Conservation (phyloP, 1,284 basidiomycete genomes). For the Cutaneotrichosporon mucoides region DNA sequence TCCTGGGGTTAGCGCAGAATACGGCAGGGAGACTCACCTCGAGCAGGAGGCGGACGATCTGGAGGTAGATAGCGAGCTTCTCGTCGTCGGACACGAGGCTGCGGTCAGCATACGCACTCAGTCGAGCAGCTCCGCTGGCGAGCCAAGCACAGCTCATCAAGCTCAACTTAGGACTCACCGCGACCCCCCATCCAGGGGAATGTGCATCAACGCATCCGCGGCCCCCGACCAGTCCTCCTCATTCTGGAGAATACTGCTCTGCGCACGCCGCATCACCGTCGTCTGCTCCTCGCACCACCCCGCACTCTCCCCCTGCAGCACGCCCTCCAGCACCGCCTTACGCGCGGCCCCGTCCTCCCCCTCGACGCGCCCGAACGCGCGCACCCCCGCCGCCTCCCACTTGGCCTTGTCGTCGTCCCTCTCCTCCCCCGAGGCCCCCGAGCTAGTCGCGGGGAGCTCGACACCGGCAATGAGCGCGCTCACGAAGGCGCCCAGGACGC, state of each 20-base stretch:
- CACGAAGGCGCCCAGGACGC: conserved; percentile 39
- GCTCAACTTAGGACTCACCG: too few species aligned
- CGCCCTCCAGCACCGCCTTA: conserved; percentile 35
- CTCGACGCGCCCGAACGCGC: conserved; percentile 27
- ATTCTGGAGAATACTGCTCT: conserved; percentile 79
- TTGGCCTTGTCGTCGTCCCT: conserved; percentile 23
- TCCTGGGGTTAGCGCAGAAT: conserved; percentile 27
- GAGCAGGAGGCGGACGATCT: conserved; percentile 88
- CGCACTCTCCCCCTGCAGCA: conserved; percentile 47
- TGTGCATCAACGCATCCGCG: conserved; percentile 82
- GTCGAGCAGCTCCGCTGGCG: too few species aligned
- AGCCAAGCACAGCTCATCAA: too few species aligned
- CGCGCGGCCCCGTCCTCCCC: conserved; percentile 20
- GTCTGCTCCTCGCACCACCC: conserved; percentile 92
- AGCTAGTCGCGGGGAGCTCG: too few species aligned
- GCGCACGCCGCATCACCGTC: conserved; percentile 74
- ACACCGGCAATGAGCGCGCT: conserved; percentile 25
- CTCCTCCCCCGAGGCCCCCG: conserved; percentile 14
- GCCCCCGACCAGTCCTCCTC: conserved; percentile 93
- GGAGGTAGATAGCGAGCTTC: conserved; percentile 84
- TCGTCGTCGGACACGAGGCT: conserved; percentile 74
- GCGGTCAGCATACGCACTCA: conserved; percentile 2
- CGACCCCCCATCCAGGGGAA: conserved; percentile 86
- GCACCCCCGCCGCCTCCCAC: conserved; percentile 27
- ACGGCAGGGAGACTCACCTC: conserved; percentile 59